These are phyloP conservation scores for Melanopsichium pennsylvanicum DNA, from an alignment of 1,284 basidiomycete genomes.

Conservation along the genomic window DNA sequence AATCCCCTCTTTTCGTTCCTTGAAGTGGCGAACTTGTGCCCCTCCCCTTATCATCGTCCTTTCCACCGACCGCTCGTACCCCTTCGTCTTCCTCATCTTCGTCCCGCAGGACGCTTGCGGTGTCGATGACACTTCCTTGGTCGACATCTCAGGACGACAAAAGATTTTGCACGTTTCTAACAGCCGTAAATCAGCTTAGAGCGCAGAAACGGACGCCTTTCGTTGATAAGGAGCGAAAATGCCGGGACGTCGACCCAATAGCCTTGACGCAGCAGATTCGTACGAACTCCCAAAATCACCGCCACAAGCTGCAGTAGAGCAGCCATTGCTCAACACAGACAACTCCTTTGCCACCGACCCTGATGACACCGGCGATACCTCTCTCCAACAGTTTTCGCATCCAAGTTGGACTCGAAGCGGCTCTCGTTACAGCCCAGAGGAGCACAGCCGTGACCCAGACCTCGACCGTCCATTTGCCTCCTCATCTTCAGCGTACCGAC, in stretches of 20 bases:
- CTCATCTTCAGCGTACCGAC: conserved; percentile 16
- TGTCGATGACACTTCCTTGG: too few species aligned
- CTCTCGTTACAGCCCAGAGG: conserved; percentile 17
- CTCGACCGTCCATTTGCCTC: neutral
- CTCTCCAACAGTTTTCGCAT: conserved; percentile 13
- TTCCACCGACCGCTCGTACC: too few species aligned
- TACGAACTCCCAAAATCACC: conserved; percentile 30
- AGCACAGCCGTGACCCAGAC: conserved; percentile 3
- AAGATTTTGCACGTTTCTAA: too few species aligned
- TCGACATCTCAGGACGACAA: too few species aligned
- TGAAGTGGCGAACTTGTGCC: too few species aligned
- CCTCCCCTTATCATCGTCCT: too few species aligned
- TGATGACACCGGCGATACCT: conserved; percentile 16
- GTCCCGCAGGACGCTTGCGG: too few species aligned
- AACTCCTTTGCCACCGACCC: conserved; percentile 16
- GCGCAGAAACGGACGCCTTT: too few species aligned
- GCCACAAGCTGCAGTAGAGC: conserved; percentile 7
- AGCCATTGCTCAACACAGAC: conserved; percentile 19
- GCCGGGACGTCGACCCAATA: conserved; percentile 9
- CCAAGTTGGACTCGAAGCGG: conserved; percentile 20
- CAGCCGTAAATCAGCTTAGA: too few species aligned
- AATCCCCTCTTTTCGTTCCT: too few species aligned
- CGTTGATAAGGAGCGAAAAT: conserved; percentile 10
- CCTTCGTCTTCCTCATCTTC: too few species aligned
- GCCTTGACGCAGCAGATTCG: conserved; percentile 2